Evolutionary conservation across 306 rosid genomes (phyloP), one percentile per base, ranked within the genome.

Genomic region (Quercus cerris): DNA sequence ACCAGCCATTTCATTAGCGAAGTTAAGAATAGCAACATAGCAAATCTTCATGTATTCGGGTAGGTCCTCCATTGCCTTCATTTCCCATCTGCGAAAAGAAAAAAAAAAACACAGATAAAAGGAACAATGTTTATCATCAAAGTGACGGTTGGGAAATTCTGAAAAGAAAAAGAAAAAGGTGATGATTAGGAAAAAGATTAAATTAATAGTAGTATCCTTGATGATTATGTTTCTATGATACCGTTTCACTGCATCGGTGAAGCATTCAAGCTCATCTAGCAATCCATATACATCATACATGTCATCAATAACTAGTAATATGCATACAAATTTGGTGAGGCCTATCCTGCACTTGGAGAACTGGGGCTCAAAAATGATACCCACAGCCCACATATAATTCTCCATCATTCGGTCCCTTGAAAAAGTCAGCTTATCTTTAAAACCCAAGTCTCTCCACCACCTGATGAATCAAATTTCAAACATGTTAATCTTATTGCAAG

Each of bases 291-390:
- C 31, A 66, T 84, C 88, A 56, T 81, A 84, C 59, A 77, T 68
- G 71, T 84, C 87, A 33, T 84, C 85, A 8, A 84, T 81, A 13
- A 23, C 75, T 6, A 67, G 14, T 17, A 84, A n/a, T 63, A 81
- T 81, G 83, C 88, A 85, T 5, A 85, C 75, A 22, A 81, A 85
- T n/a, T 85, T 85, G 5, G 83, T 81, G 19, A 81, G 28, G 28
- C 83, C 78, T 9, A 77, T 69, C 74, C 88, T 81, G 72, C 85
- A 85, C 46, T 81, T 61, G 15, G 85, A 85, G 35, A 76, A 74
- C 33, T 55, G 70, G 1, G 85, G 88, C 20, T 81, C 85, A 58
- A 3, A 73, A 20, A 20, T 19, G 49, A 80, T 57, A 41, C 87
- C 87, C 74, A 84, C 9, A 0, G 77, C 74, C 84, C 87, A 81